Evolutionary conservation across 176 grass and related monocot genomes (phyloP), one percentile per base, ranked within the genome.

Genomic region (Juncus inflexus): DNA sequence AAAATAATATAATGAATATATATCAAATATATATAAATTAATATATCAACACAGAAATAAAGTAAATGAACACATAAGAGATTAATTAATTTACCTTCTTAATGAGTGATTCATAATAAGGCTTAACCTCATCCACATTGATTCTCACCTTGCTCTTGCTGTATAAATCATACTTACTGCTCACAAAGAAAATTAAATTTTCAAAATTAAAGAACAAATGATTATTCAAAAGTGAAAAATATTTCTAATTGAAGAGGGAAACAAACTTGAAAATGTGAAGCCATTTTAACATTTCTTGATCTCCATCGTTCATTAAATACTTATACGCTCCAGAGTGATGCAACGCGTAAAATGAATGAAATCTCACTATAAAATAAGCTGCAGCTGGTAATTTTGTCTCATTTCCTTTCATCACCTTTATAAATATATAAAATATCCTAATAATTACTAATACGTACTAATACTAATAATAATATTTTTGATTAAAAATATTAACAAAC

Each of bases 61-160:
- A 15, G 9, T 35, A 2, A 45, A 50, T 61, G 10, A 51, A 9
- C 13, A 15, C 8, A 14, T 7, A 9, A 5, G 9, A 35, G 4
- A 11, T 76, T 37, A 2, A 74, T 14, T 50, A 19, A 14, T 2
- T 42, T 47, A 82, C 79, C 72, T 82, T 82, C 12, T 77, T 43
- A 42, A 82, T 82, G 51, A 82, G 74, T 11, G 80, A 82, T 9
- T 69, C 47, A 52, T 82, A 82, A 14, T 82, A 82, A 16, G 73
- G 74, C 50, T 82, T 77, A 45, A 82, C 80, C 60, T 72, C 58
- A 38, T 77, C 66, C 49, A 82, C 73, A 59, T 82, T 55, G 14
- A 82, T 36, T 28, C 66, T 72, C 13, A 77, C 66, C 61, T 72
- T 82, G 57, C 74, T 77, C 40, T 82, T 77, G 74, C 80, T 77